Evolutionary conservation across 345 rosid genomes (phyloP).

Genomic region (Rhizophora mangle): DNA sequence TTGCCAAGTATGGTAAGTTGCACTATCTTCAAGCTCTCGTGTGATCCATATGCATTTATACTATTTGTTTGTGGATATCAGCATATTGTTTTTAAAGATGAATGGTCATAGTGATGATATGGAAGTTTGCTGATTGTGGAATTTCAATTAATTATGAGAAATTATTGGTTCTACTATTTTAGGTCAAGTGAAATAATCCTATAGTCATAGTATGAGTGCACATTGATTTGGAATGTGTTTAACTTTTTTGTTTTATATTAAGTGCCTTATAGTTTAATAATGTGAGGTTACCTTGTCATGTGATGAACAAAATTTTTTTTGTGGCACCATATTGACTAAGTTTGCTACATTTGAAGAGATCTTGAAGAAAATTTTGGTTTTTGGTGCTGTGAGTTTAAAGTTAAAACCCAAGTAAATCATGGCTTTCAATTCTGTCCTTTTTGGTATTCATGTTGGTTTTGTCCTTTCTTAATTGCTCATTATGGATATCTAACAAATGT

Average conservation of each 20-base stretch:
- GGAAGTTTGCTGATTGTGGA: too few relatives aligned
- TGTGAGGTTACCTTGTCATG: constrained; percentile 17
- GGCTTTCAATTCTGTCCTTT: not conserved
- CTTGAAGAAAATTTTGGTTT: constrained; percentile 10
- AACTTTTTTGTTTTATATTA: not conserved
- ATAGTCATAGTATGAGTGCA: too few relatives aligned
- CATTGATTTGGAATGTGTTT: not conserved
- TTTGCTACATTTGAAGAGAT: constrained; percentile 11
- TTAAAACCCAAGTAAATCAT: constrained; percentile 7
- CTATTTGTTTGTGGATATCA: too few relatives aligned
- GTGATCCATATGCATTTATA: too few relatives aligned
- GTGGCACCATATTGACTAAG: constrained; percentile 16
- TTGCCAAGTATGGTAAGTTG: too few relatives aligned
- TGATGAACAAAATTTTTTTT: constrained; percentile 2
- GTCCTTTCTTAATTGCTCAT: not conserved
- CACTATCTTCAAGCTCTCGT: too few relatives aligned
- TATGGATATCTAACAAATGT: not conserved
- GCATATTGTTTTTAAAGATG: too few relatives aligned
- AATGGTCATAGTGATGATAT: too few relatives aligned
- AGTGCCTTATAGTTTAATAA: constrained; percentile 8
- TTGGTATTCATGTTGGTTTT: not conserved
- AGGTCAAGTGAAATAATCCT: too few relatives aligned
- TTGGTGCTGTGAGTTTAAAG: constrained; percentile 7
- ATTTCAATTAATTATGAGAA: too few relatives aligned
- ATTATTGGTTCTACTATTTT: too few relatives aligned